Percentiles rank a stretch among this genome's conserved stretches.
Evolutionary conservation across 192 early-diverging fungal genomes (phyloP).

Genomic region (Coemansia guatemalensis): DNA sequence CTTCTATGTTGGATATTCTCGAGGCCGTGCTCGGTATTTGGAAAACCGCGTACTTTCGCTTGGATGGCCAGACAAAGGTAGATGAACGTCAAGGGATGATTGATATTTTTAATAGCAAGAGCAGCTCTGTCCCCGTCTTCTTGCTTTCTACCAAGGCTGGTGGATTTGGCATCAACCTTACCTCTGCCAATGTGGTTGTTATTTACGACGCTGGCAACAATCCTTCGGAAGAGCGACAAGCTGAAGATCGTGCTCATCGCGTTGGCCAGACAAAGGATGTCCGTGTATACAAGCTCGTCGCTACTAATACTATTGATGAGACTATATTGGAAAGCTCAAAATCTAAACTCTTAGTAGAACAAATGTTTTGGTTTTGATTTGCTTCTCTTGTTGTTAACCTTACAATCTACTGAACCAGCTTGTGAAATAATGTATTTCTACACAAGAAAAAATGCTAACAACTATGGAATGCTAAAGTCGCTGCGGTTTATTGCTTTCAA

Average conservation of each 20-base stretch:
- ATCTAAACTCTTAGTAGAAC: slow-evolving; percentile 45
- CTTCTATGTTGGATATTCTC: slow-evolving; percentile 76
- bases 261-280: slow-evolving; percentile 87
- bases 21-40: slow-evolving; percentile 65
- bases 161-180: slow-evolving; percentile 81
- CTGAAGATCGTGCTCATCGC: slow-evolving; percentile 84
- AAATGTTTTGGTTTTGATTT: slow-evolving; percentile 37
- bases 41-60: slow-evolving; percentile 37
- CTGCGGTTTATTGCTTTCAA: too few species aligned
- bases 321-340: slow-evolving; percentile 39
- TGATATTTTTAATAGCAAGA: slow-evolving; percentile 71
- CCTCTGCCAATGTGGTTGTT: slow-evolving; percentile 75
- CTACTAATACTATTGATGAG: slow-evolving; percentile 66
- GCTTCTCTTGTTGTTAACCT: neutral
- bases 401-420: too few species aligned
- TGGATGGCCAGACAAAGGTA: slow-evolving; percentile 71
- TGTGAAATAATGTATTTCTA: too few species aligned
- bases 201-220: slow-evolving; percentile 82
- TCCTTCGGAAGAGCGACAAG: slow-evolving; percentile 82
- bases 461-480: too few species aligned
- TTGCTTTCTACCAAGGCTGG: slow-evolving; percentile 78
- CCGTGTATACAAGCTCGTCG: slow-evolving; percentile 68
- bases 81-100: slow-evolving; percentile 72
- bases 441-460: too few species aligned
- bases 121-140: slow-evolving; percentile 58